Evolutionary conservation across 495 filamentous ascomycete genomes (phyloP).

Genomic region (Hypoxylon trugodes): DNA sequence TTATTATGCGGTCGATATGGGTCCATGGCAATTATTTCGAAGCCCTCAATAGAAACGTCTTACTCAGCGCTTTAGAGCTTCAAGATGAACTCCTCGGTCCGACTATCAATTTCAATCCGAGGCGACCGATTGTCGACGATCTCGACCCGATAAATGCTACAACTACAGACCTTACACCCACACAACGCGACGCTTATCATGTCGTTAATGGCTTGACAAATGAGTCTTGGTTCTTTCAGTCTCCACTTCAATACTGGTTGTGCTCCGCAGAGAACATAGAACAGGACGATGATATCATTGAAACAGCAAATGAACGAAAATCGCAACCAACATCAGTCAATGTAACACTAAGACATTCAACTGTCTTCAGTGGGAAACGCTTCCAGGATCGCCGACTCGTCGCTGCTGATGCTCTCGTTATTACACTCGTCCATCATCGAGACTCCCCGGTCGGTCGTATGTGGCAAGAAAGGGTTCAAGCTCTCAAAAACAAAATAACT

Average conservation of each 20-base stretch:
- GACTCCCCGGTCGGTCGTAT: slow-evolving; percentile 63
- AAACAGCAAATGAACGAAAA: slow-evolving; percentile 68
- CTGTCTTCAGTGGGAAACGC: slow-evolving; percentile 77
- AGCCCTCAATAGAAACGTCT: slow-evolving; percentile 67
- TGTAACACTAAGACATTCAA: slow-evolving; percentile 73
- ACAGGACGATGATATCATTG: slow-evolving; percentile 65
- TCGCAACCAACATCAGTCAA: slow-evolving; percentile 66
- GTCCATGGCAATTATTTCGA: slow-evolving; percentile 73
- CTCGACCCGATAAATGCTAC: slow-evolving; percentile 36
- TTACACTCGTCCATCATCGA: slow-evolving; percentile 71
- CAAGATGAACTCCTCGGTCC: slow-evolving; percentile 67
- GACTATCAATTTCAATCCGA: slow-evolving; percentile 60
- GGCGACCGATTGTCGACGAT: slow-evolving; percentile 33
- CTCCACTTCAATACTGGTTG: slow-evolving; percentile 78
- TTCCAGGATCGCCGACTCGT: slow-evolving; percentile 67
- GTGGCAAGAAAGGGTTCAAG: slow-evolving; percentile 64
- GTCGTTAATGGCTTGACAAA: slow-evolving; percentile 60
- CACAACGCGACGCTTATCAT: slow-evolving; percentile 59
- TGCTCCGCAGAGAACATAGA: slow-evolving; percentile 64
- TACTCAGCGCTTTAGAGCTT: slow-evolving; percentile 68
- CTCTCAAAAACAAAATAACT: slow-evolving; percentile 53
- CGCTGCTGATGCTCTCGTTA: slow-evolving; percentile 76
- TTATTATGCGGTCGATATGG: slow-evolving; percentile 67
- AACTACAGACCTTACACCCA: slow-evolving; percentile 43
- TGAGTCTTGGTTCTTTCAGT: slow-evolving; percentile 72